Conservation (phyloP, 2,329 filamentous ascomycete species). For the Apiospora marii region DNA sequence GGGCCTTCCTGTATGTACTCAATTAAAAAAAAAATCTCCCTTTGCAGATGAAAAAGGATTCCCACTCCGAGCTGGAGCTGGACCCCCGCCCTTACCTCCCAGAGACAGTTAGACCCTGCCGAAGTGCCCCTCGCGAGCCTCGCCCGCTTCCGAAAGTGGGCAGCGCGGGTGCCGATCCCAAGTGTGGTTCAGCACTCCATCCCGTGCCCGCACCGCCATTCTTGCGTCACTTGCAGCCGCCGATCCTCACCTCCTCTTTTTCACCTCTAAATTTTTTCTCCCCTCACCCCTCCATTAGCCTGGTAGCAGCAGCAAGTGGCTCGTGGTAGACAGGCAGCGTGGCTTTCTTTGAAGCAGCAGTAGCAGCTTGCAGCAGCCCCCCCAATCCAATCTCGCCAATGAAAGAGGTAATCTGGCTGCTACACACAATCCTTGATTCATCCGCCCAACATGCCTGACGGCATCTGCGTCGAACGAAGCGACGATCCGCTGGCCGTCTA, state of each 20-base stretch:
- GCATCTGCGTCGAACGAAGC: background rate
- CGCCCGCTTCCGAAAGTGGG: background rate
- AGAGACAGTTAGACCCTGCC: background rate
- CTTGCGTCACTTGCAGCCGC: constrained; percentile 15
- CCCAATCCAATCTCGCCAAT: background rate
- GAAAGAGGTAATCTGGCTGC: background rate
- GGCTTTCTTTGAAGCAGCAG: background rate
- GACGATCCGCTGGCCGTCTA: background rate
- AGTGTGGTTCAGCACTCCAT: background rate
- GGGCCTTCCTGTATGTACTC: background rate
- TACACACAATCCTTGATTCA: background rate
- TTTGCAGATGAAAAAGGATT: background rate
- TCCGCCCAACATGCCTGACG: background rate
- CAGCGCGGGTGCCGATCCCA: background rate
- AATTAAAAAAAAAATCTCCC: background rate
- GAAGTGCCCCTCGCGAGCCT: background rate
- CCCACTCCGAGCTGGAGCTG: too few species aligned
- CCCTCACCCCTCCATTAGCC: background rate
- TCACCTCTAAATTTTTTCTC: background rate
- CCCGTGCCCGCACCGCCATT: constrained; percentile 16
- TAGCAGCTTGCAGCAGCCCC: too few species aligned
- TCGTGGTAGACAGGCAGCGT: background rate
- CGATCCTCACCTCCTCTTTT: constrained; percentile 7
- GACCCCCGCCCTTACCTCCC: background rate
- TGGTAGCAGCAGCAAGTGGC: background rate